Conservation (phyloP, 768 basidiomycete species). For the Pleurotus eryngii region DNA sequence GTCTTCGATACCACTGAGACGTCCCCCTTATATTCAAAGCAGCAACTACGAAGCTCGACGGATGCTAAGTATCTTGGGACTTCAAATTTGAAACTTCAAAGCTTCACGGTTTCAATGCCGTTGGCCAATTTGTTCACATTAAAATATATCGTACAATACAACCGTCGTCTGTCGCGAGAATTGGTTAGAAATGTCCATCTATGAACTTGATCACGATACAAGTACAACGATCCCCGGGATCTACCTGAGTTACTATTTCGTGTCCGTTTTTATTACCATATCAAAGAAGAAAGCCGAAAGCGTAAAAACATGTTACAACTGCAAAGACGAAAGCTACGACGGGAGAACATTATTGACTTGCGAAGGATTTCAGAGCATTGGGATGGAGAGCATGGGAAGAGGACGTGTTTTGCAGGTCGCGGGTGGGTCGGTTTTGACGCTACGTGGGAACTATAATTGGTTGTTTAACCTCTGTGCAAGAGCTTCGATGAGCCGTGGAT, state of each 20-base stretch:
- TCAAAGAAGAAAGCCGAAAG: background rate
- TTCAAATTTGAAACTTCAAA: too few species aligned
- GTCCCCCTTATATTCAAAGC: too few species aligned
- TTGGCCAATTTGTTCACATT: too few species aligned
- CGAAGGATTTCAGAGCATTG: background rate
- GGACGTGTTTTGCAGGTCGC: background rate
- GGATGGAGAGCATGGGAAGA: background rate
- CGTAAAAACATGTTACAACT: background rate
- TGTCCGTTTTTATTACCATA: background rate
- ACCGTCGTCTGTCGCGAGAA: too few species aligned
- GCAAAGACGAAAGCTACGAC: background rate
- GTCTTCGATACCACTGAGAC: too few species aligned
- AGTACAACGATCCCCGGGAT: background rate
- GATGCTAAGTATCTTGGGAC: too few species aligned
- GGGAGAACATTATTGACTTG: background rate
- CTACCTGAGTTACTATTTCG: background rate
- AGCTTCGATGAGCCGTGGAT: slow-evolving; percentile 63
- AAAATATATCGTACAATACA: too few species aligned
- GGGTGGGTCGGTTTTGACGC: background rate
- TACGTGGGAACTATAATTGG: background rate
- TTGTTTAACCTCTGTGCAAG: slow-evolving; percentile 53
- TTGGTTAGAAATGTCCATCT: background rate
- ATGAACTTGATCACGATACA: background rate
- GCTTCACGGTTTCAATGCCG: too few species aligned
- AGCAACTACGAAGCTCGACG: too few species aligned